Evolutionary conservation across 768 basidiomycete genomes (phyloP), one percentile per base, ranked within the genome.

Genomic region (Tylopilus balloui): DNA sequence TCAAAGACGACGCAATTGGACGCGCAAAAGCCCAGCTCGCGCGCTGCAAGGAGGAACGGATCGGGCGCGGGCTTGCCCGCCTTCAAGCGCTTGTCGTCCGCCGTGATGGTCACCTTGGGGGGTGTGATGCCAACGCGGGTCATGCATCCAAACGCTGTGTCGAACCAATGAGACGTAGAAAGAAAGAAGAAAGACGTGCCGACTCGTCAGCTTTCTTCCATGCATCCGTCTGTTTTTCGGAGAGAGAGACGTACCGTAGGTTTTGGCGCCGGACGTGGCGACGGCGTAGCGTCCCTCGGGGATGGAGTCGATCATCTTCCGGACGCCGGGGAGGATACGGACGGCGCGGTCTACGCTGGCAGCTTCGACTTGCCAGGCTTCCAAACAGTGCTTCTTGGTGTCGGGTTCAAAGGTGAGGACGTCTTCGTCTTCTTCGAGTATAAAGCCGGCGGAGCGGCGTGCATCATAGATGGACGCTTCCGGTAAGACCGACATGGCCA

Each of bases 1-100:
- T 88, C 87, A 43, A 91, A 81, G 24, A 90, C 88, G 56, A 91
- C 76, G 53, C 83, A 85, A n/a, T 77, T 74, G 41, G 73, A 72
- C 40, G 78, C 73, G 6, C 73, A 65, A 59, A 74, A 81, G 7
- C 80, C 79, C 42, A 82, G 75, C 58, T 78, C 77, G 54, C 75
- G 63, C 9, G 80, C 80, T 11, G 80, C 80, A 44, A 82, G 80
- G 52, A 82, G 71, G 73, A 82, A 82, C 1, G 80, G 80, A 59
- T 82, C 80, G 8, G 79, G 80, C 0, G 79, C 78, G 24, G 80
- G 80, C 64, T 82, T 81, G 20, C 80, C 80, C 0, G 78, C 78
- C 61, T 83, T 80, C 55, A 87, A 74, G 28, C 84, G 80, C 57
- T 81, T 79, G 72, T 87, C 84, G 62, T 87, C 85, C 35, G 83